phyloP scores from a whole-genome alignment of 345 rosid genomes.

The Hypericum perforatum region DNA sequence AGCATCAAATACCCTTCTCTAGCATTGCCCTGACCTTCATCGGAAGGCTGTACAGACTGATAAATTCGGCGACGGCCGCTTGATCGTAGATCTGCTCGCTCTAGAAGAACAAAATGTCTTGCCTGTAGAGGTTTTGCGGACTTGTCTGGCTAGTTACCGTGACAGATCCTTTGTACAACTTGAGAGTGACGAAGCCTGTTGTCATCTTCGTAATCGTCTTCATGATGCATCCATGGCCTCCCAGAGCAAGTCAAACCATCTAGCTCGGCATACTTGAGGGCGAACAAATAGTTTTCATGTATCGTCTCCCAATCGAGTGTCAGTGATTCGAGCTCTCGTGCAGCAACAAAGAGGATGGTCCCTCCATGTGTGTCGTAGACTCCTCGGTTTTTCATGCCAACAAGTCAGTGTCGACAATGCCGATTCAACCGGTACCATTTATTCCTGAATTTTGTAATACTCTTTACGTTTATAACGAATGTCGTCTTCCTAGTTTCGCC shows the following conservation, averaged over 20 bases:
- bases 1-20: slow-evolving; percentile 36
- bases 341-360: slow-evolving; percentile 71
- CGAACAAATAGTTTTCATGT: slow-evolving; percentile 64
- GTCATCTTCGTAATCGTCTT: slow-evolving; percentile 66
- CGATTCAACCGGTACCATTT: slow-evolving; percentile 77
- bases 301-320: slow-evolving; percentile 78
- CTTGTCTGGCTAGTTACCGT: slow-evolving; percentile 54
- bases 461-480: no score
- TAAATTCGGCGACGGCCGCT: slow-evolving; percentile 87
- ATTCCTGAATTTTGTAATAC: no score
- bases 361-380: slow-evolving; percentile 99
- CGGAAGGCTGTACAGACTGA: slow-evolving; percentile 69
- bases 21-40: slow-evolving; percentile 82
- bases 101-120: slow-evolving; percentile 82
- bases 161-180: slow-evolving; percentile 74
- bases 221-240: slow-evolving; percentile 86
- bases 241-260: slow-evolving; percentile 83
- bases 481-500: no score
- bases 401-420: slow-evolving; percentile 93
- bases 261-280: slow-evolving; percentile 79
- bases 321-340: slow-evolving; percentile 68
- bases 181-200: slow-evolving; percentile 58
- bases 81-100: slow-evolving; percentile 75
- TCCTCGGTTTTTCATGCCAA: slow-evolving; percentile 94
- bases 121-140: slow-evolving; percentile 67